Evolutionary conservation across 2,329 filamentous ascomycete species (phyloP), one percentile per base, ranked within the genome.

Genomic region (Lithohypha guttulata): DNA sequence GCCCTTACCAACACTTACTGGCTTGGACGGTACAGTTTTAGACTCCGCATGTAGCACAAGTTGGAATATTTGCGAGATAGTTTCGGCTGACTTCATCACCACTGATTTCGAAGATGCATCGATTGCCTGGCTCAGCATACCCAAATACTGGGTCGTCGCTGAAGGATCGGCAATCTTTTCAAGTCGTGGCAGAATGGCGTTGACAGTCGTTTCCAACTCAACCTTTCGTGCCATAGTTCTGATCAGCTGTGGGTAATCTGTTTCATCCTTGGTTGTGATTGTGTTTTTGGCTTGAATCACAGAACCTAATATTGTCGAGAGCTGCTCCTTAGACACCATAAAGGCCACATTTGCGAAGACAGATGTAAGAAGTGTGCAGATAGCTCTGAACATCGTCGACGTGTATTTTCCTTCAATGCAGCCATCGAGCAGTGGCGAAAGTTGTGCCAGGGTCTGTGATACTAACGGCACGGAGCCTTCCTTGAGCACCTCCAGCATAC

Each of bases 381-480:
- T 75, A 2, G 89, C 85, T 51, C 89, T 84, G 57, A 93, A 84
- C 20, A 95, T 65, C 49, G 77, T 74, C 13, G 39, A 79, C 71
- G 35, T 30, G 26, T 13, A 22, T 69, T 65, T 18, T 66, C 64
- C 10, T 68, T 69, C 11, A 63, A 56, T 14, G 62, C 56, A 20
- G 85, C 58, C 46, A 79, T 77, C 67, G 34, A 96, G 70, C 50
- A 93, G 81, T 4, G 69, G 60, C 30, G 95, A 70, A 0, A 81
- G 73, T 46, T 75, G 79, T 1, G 80, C 77, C 27, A 95, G 73
- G 0, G 85, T 78, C 17, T 70, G 69, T 1, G 89, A 85, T 14
- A 96, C 66, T 0, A 95, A 70, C 0, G 86, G 82, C 14, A 96
- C 81, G 43, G 93, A 81, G 9, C 80, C 81, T 48, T 94, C 85